Evolutionary conservation across 2,329 filamentous ascomycete genomes (phyloP), one percentile per base, ranked within the genome.

Genomic region (Aplosporella prunicola): DNA sequence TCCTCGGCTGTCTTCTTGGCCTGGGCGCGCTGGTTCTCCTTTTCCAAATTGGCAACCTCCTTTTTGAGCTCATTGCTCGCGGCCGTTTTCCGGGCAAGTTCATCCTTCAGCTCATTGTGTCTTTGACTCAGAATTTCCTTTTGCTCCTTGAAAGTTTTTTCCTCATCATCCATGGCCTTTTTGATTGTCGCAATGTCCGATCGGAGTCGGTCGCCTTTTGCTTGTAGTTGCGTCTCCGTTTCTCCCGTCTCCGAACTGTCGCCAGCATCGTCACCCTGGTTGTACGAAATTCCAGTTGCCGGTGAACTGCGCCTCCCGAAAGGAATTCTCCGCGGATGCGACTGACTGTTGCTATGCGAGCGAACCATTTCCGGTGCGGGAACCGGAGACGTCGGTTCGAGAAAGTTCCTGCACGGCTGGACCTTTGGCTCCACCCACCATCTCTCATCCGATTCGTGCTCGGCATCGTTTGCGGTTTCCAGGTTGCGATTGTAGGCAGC

Each of bases 51-150:
- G 35, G 84, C 80, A 36, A 93, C 79, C 53, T 89, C 80, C 44
- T 81, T 81, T 51, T 82, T 85, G 37, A 95, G 63, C 52, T 87
- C 86, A 29, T 84, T 79, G 32, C 86, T 95, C 34, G 80, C 82
- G 51, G 93, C 86, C 46, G 96, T 89, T 57, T 93, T 94, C 52
- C 93, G 85, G 55, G 84, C 91, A 37, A 91, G 69, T 14, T 79
- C 72, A 44, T 80, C 79, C 50, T 74, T 80, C 56, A 94, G 78
- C 34, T 80, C 74, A 47, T 93, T 84, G 42, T 85, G 81, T 50
- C 93, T 85, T 41, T 78, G 78, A 38, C 80, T 76, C 20, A 94
- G 47, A 9, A 63, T 57, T 2, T 57, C 57, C 43, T 66, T 68
- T 20, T 58, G 54, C 1, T 54, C 53, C 32, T 60, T 50, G 39